phyloP scores from a whole-genome alignment of 495 filamentous ascomycete species.

The Mytilinidion resinicola region DNA sequence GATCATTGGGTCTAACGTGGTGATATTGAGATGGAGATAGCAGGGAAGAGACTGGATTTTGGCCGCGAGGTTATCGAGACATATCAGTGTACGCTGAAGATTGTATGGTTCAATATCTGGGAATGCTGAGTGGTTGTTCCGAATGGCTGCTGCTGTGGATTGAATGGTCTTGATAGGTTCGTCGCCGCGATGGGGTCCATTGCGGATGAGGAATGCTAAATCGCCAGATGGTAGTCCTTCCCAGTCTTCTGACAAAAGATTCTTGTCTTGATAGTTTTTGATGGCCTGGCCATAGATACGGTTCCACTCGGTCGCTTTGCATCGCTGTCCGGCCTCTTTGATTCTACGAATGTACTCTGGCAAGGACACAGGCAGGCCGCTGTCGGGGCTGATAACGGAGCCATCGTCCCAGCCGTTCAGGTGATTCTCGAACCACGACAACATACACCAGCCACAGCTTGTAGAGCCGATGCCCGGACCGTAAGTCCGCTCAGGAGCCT shows the following conservation, averaged over 20 bases:
- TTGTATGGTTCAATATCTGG: too few species aligned
- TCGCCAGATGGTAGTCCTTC: neutral
- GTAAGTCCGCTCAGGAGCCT: neutral
- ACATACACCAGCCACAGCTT: neutral
- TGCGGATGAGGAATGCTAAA: too few species aligned
- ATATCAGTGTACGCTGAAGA: too few species aligned
- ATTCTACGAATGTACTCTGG: conserved; percentile 13
- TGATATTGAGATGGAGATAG: too few species aligned
- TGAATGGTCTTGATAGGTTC: too few species aligned
- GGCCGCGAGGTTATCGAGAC: too few species aligned
- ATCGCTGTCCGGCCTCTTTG: conserved; percentile 5
- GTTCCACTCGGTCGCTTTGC: conserved; percentile 10
- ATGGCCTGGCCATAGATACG: conserved; percentile 6
- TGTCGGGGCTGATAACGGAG: neutral
- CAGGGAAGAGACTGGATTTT: too few species aligned
- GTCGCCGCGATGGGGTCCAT: too few species aligned
- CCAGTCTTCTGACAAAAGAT: conserved; percentile 11
- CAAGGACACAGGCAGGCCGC: neutral
- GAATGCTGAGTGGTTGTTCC: too few species aligned
- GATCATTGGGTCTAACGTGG: too few species aligned
- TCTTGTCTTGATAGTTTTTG: conserved; percentile 6
- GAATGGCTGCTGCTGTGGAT: too few species aligned
- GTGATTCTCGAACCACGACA: neutral
- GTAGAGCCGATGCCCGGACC: neutral
- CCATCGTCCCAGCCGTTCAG: neutral